Evolutionary conservation across 2,329 filamentous ascomycete species (phyloP).

Genomic region (Ramularia endophylla): DNA sequence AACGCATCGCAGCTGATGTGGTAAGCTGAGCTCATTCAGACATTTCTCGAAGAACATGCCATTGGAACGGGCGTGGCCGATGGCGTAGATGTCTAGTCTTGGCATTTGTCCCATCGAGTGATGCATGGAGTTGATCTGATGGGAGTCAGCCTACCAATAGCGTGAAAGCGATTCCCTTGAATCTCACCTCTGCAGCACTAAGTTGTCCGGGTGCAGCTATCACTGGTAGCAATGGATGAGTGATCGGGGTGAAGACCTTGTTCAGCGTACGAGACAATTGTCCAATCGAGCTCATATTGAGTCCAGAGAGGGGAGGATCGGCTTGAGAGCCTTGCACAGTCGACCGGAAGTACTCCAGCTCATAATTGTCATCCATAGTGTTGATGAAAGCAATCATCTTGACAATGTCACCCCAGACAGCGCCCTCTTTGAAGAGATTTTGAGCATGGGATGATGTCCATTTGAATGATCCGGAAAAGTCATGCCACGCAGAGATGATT

Average conservation of each 20-base stretch:
- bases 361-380: constrained; percentile 80
- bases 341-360: constrained; percentile 82
- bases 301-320: constrained; percentile 69
- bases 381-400: constrained; percentile 74
- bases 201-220: constrained; percentile 82
- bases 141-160: not conserved
- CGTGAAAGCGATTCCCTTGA: not conserved
- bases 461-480: constrained; percentile 77
- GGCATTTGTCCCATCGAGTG: constrained; percentile 75
- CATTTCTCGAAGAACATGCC: constrained; percentile 73
- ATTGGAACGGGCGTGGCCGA: constrained; percentile 65
- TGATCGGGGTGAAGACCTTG: constrained; percentile 82
- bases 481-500: constrained; percentile 89
- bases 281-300: constrained; percentile 84
- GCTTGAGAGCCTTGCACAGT: constrained; percentile 64
- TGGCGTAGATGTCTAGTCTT: constrained; percentile 73
- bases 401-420: constrained; percentile 73
- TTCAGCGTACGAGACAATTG: constrained; percentile 80
- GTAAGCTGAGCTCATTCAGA: constrained; percentile 64
- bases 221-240: constrained; percentile 74
- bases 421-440: constrained; percentile 64
- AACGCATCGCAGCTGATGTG: constrained; percentile 62
- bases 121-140: constrained; percentile 65
- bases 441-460: constrained; percentile 73
- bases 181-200: constrained; percentile 61